Conservation (phyloP, 306 rosid species). For the Dryas alaskensis region DNA sequence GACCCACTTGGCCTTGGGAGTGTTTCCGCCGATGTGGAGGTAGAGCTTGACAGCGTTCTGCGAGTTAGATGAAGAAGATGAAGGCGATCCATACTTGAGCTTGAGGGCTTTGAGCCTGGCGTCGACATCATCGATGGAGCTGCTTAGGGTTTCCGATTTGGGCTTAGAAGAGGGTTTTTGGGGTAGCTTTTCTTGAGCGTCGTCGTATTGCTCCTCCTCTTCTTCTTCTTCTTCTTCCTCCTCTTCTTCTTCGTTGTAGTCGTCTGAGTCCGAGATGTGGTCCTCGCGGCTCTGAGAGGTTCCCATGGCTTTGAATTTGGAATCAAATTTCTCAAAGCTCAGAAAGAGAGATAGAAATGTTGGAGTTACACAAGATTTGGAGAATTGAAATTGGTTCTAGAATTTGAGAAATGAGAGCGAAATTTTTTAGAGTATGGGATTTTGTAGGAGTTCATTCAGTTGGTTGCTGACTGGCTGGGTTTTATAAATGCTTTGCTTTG, state of each 20-base stretch:
- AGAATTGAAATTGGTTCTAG: background rate
- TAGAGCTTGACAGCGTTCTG: constrained; percentile 72
- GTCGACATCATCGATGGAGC: constrained; percentile 57
- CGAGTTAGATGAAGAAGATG: constrained; percentile 27
- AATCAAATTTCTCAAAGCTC: background rate
- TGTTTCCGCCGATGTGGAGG: constrained; percentile 83
- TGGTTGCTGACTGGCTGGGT: background rate
- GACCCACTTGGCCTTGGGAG: constrained; percentile 86
- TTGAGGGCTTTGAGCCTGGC: constrained; percentile 67
- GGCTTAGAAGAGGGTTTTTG: constrained; percentile 16
- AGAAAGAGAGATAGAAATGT: background rate
- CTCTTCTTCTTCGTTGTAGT: constrained; percentile 34
- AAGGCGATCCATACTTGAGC: constrained; percentile 54
- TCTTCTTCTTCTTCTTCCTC: constrained; percentile 28
- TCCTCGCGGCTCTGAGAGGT: constrained; percentile 83
- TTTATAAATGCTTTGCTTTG: background rate
- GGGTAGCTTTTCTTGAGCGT: constrained; percentile 19
- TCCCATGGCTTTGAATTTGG: constrained; percentile 45
- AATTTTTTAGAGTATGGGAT: background rate
- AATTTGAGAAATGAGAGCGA: constrained; percentile 2
- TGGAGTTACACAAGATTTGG: background rate
- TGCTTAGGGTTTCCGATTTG: constrained; percentile 13
- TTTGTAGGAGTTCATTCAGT: background rate
- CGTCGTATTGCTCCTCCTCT: constrained; percentile 38
- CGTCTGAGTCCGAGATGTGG: constrained; percentile 54